phyloP scores from a whole-genome alignment of 2,329 filamentous ascomycete genomes.

The Cladosporium halotolerans region DNA sequence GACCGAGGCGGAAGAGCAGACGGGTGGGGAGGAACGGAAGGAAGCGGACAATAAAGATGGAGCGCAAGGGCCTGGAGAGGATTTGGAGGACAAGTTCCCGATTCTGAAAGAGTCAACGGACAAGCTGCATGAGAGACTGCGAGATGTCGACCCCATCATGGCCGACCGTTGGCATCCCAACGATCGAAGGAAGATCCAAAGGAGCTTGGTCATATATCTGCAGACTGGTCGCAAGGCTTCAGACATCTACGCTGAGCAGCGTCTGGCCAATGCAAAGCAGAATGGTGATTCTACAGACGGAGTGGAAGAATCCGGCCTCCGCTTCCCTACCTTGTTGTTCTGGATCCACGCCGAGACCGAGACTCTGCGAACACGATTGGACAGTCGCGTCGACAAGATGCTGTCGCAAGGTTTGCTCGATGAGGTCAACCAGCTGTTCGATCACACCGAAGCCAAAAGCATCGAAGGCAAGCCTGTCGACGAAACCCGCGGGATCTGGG shows the following conservation, averaged over 20 bases:
- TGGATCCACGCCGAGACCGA: constrained; percentile 78
- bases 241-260: constrained; percentile 77
- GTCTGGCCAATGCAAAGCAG: constrained; percentile 9
- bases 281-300: neutral
- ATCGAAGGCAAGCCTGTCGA: constrained; percentile 54
- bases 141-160: constrained; percentile 81
- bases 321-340: constrained; percentile 63
- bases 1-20: constrained; percentile 34
- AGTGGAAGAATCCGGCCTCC: constrained; percentile 26
- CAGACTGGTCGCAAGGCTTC: constrained; percentile 76
- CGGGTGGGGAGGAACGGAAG: neutral
- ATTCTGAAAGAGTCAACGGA: constrained; percentile 68
- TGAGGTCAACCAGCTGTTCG: constrained; percentile 54
- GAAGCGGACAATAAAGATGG: constrained; percentile 31
- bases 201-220: constrained; percentile 85
- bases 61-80: constrained; percentile 25
- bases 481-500: constrained; percentile 80
- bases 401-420: constrained; percentile 57
- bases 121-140: constrained; percentile 64
- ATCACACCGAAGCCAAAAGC: constrained; percentile 31
- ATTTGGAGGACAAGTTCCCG: constrained; percentile 46
- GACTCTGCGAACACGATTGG: constrained; percentile 62
- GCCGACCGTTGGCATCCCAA: constrained; percentile 90
- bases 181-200: constrained; percentile 79
- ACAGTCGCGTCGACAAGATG: constrained; percentile 80